These are phyloP conservation scores for Penstemon newberryi DNA, from an alignment of 257 asterid genomes.

Conservation along the genomic window DNA sequence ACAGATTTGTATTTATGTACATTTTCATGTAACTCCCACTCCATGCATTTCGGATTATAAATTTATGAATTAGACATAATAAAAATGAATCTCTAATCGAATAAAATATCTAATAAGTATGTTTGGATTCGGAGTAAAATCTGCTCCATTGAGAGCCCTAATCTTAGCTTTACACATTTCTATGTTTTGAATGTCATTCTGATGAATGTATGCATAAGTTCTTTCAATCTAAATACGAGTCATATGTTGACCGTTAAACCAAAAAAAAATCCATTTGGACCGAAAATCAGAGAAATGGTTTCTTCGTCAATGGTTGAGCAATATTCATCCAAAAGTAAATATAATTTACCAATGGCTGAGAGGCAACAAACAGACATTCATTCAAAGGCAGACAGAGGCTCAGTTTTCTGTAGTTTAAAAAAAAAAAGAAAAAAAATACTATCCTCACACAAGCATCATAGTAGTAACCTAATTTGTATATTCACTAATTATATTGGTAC, in stretches of 20 bases:
- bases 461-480: slow-evolving; percentile 1
- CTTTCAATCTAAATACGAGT: neutral
- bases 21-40: too few relatives aligned
- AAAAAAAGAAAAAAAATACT: neutral
- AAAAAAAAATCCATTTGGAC: neutral
- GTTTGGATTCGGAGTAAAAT: too few relatives aligned
- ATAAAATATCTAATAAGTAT: too few relatives aligned
- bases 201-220: neutral
- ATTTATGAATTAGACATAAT: too few relatives aligned
- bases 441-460: neutral
- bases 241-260: neutral
- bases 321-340: neutral
- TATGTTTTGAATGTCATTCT: neutral
- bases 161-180: too few relatives aligned
- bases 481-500: slow-evolving; percentile 31
- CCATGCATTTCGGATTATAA: too few relatives aligned
- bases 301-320: neutral
- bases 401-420: neutral
- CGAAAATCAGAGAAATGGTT: neutral
- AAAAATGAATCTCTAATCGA: too few relatives aligned
- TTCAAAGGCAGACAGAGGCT: neutral
- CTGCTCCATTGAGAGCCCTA: too few relatives aligned
- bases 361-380: slow-evolving; percentile 6
- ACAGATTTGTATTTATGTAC: too few relatives aligned
- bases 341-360: neutral